phyloP scores from a whole-genome alignment of 2,329 filamentous ascomycete species.

The Claviceps spartinae region DNA sequence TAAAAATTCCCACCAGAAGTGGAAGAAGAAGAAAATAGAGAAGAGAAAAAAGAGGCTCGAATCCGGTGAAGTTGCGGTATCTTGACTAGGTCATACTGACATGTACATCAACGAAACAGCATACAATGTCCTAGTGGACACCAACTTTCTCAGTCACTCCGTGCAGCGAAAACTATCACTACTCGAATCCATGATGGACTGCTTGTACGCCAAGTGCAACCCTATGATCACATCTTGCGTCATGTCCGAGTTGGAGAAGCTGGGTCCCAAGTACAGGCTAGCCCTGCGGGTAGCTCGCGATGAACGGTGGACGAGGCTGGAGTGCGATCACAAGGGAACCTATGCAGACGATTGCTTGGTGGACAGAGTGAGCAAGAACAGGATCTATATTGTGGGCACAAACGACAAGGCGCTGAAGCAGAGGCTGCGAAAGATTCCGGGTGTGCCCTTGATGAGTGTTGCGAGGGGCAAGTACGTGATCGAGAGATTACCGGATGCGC shows the following conservation, averaged over 20 bases:
- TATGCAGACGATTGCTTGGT: conserved; percentile 77
- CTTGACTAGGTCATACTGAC: background rate
- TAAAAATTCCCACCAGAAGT: no score
- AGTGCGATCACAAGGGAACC: conserved; percentile 79
- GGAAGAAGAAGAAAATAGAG: background rate
- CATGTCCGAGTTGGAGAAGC: conserved; percentile 77
- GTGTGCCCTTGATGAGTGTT: conserved; percentile 65
- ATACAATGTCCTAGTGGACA: conserved; percentile 59
- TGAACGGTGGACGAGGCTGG: conserved; percentile 71
- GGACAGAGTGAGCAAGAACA: conserved; percentile 57
- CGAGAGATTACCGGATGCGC: conserved; percentile 76
- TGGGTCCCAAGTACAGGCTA: conserved; percentile 78
- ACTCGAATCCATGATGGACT: conserved; percentile 83
- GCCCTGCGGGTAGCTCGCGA: conserved; percentile 78
- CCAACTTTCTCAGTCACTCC: conserved; percentile 83
- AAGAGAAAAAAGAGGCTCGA: background rate
- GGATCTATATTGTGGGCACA: conserved; percentile 67
- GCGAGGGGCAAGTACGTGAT: conserved; percentile 87
- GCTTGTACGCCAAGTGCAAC: conserved; percentile 79
- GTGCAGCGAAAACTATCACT: conserved; percentile 84
- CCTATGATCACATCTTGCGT: conserved; percentile 71
- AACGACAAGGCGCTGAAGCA: conserved; percentile 72
- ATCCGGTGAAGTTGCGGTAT: background rate
- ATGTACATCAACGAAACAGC: background rate
- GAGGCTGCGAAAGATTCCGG: conserved; percentile 58